A percentile compares a stretch with the other conserved stretches of the same genome.
Evolutionary conservation across 2,329 filamentous ascomycete genomes (phyloP).

Genomic region (Botrytis sinoallii): DNA sequence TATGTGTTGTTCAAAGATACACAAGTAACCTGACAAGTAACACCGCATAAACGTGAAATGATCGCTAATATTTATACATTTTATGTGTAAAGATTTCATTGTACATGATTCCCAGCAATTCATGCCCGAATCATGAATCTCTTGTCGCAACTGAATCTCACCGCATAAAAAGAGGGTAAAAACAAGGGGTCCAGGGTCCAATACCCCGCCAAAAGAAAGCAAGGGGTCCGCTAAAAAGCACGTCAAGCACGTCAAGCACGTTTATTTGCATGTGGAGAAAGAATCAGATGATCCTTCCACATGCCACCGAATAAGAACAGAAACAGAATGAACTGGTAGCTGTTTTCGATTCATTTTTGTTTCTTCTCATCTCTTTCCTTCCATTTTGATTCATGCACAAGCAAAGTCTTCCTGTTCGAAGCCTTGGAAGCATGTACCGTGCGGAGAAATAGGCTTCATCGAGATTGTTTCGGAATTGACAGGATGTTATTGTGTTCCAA

Average conservation of each 20-base stretch:
- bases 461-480: neutral
- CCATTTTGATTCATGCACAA: constrained; percentile 1
- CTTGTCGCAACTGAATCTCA: neutral
- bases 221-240: neutral
- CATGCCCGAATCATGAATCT: neutral
- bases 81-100: neutral
- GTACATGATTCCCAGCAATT: neutral
- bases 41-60: neutral
- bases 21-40: neutral
- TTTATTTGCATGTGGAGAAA: neutral
- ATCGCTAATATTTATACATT: neutral
- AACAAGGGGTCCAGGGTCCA: neutral
- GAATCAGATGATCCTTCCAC: neutral
- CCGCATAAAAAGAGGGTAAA: neutral
- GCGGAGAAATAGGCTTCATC: neutral
- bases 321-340: neutral
- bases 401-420: neutral
- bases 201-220: neutral
- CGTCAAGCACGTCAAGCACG: constrained; percentile 6
- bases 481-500: neutral
- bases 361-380: neutral
- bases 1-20: constrained; percentile 4
- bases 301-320: neutral
- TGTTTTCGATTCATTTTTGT: neutral
- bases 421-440: neutral